Percentiles rank a stretch among this genome's conserved stretches.
These are phyloP conservation scores for Graphilbum ipis-grandicollis DNA, from an alignment of 2,329 filamentous ascomycete genomes.

Conservation along the genomic window DNA sequence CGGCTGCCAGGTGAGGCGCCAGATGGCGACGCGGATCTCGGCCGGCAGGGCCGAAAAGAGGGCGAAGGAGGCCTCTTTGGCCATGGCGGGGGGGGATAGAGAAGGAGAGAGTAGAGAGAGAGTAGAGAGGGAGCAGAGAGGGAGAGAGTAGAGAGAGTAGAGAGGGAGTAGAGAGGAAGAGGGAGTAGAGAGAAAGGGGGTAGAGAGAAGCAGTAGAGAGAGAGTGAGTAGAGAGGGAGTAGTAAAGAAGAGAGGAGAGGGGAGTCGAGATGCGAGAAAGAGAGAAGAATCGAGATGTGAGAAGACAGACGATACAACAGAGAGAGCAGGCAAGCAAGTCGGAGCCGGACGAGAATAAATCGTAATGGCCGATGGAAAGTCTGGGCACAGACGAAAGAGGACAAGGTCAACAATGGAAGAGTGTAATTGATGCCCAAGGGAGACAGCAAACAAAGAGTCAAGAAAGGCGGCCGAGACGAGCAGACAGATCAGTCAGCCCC, in stretches of 20 bases:
- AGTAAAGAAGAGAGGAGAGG: background rate
- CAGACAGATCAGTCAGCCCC: no score
- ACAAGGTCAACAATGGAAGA: no score
- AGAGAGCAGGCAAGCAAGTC: no score
- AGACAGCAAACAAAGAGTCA: no score
- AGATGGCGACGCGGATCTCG: slow-evolving; percentile 23
- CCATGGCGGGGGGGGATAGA: background rate
- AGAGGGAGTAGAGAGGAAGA: background rate
- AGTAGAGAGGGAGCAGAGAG: background rate
- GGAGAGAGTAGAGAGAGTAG: background rate
- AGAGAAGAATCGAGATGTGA: background rate
- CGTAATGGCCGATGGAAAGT: no score
- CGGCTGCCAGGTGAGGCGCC: slow-evolving; percentile 18
- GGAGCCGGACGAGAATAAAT: no score
- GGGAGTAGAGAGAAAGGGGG: background rate
- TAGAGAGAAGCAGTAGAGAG: background rate
- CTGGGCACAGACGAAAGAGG: no score
- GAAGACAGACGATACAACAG: no score
- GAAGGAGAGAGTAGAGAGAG: background rate
- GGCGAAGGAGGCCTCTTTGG: slow-evolving; percentile 9
- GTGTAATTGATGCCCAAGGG: no score
- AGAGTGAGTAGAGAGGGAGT: background rate
- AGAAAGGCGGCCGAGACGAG: no score
- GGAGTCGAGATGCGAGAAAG: background rate
- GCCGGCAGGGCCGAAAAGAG: slow-evolving; percentile 19